Base-by-base conservation (phyloP, 2,329 filamentous ascomycete genomes). In the Dothidotthia symphoricarpi region DNA sequence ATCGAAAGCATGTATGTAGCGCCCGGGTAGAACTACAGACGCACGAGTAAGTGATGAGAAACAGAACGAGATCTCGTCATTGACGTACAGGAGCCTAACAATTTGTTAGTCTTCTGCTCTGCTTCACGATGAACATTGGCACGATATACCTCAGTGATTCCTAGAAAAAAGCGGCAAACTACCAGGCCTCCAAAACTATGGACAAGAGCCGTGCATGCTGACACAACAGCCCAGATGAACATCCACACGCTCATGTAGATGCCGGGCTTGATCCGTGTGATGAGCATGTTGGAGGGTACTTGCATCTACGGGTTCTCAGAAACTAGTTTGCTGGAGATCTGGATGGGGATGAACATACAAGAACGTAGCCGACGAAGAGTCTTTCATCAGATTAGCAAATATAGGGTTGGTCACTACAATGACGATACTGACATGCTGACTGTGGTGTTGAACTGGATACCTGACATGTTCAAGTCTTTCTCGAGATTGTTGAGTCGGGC, bases 401-500 rank as follows among this genome's bases (percentile, higher is more conserved):
- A 12, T 15, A 31, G 13, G 40, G 37, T 14, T 31, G 16, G 6
- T 31, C 7, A 9, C 13, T 13, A 14, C 24, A 26, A 27, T 1
- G 16, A 17, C 8, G 3, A 22, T 24, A 46, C 47, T 28, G 16
- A 55, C 41, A 51, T 84, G 81, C 41, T 83, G 69, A 16, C 68
- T 50, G 24, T 81, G 63, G 45, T 59, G 25, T 58, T 58, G 33
- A 58, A 59, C 25, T 63, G 49, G 14, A 53, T 46, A 15, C 53
- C 60, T 14, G 35, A 51, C 52, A 57, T 57, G 3, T 50, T 56
- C 16, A 59, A 41, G 34, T 85, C 81, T 0, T 70, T 64, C 38
- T 83, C 76, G 7, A 86, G 68, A 11, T 81, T 79, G 56, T 80
- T 78, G 35, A 86, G 68, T 6, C 77, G 74, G 0, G 82, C 83